Evolutionary conservation across 257 asterid species (phyloP).

Genomic region (Euphrasia confusa): DNA sequence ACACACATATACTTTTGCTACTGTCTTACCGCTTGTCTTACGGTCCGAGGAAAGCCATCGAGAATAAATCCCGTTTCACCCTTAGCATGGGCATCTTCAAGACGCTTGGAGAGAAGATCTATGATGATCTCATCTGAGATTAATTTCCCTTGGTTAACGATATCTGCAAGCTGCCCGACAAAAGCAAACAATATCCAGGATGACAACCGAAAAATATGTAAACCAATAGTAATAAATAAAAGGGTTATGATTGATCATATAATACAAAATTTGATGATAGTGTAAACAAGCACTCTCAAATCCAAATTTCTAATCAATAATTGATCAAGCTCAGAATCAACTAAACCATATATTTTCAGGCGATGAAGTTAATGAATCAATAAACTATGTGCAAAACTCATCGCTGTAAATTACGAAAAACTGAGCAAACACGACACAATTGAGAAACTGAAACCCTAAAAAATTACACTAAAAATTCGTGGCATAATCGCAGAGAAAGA

Average conservation of each 20-base stretch:
- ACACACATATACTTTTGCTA: no score
- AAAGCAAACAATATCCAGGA: conserved; percentile 23
- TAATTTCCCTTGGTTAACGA: conserved; percentile 79
- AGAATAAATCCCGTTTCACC: conserved; percentile 92
- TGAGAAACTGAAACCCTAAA: conserved; percentile 8
- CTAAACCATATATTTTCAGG: no score
- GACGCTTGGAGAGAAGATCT: conserved; percentile 77
- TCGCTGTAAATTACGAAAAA: neutral
- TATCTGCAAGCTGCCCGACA: conserved; percentile 69
- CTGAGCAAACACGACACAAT: neutral
- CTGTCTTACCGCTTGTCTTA: conserved; percentile 83
- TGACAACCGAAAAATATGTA: neutral
- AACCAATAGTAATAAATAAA: conserved; percentile 12
- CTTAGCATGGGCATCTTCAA: conserved; percentile 69
- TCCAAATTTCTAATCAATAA: conserved; percentile 15
- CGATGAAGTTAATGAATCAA: no score
- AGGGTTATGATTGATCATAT: neutral
- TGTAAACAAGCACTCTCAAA: conserved; percentile 16
- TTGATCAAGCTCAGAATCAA: no score
- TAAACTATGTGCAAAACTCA: no score
- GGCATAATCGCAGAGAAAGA: neutral
- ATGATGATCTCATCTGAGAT: conserved; percentile 88
- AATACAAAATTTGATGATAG: neutral
- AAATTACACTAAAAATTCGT: neutral
- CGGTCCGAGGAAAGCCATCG: conserved; percentile 98